phyloP scores from a whole-genome alignment of 1,284 basidiomycete species.

The Amylostereum chailletii region DNA sequence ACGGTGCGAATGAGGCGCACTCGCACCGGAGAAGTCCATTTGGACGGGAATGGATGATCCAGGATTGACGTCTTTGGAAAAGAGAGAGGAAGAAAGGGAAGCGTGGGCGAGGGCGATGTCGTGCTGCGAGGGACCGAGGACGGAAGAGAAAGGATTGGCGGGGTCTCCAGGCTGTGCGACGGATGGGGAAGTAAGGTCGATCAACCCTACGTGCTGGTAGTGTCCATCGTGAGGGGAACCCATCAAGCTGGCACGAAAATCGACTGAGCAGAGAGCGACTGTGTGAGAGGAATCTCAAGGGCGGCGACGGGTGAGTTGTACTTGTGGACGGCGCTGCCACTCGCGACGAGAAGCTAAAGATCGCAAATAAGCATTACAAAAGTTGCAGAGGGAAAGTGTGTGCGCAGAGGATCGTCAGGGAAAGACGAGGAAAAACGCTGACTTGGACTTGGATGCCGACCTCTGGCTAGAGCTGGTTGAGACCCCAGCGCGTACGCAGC shows the following conservation, averaged over 20 bases:
- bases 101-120: slow-evolving; percentile 18
- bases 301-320: neutral
- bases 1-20: neutral
- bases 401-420: too few relatives aligned
- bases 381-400: too few relatives aligned
- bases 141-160: slow-evolving; percentile 6
- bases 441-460: too few relatives aligned
- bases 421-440: too few relatives aligned
- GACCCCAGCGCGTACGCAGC: too few relatives aligned
- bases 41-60: slow-evolving; percentile 21
- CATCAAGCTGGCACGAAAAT: too few relatives aligned
- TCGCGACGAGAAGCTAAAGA: too few relatives aligned
- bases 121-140: slow-evolving; percentile 19
- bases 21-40: slow-evolving; percentile 26
- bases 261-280: slow-evolving; percentile 5
- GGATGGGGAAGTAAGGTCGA: slow-evolving; percentile 4
- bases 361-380: too few relatives aligned
- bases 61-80: slow-evolving; percentile 29
- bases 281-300: slow-evolving; percentile 1
- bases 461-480: too few relatives aligned
- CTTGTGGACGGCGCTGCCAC: too few relatives aligned
- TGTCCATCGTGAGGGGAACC: slow-evolving; percentile 6
- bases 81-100: slow-evolving; percentile 22
- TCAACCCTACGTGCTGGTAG: slow-evolving; percentile 5
- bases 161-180: neutral